phyloP scores from a whole-genome alignment of 495 filamentous ascomycete species.

The Penicillium verhagenii region DNA sequence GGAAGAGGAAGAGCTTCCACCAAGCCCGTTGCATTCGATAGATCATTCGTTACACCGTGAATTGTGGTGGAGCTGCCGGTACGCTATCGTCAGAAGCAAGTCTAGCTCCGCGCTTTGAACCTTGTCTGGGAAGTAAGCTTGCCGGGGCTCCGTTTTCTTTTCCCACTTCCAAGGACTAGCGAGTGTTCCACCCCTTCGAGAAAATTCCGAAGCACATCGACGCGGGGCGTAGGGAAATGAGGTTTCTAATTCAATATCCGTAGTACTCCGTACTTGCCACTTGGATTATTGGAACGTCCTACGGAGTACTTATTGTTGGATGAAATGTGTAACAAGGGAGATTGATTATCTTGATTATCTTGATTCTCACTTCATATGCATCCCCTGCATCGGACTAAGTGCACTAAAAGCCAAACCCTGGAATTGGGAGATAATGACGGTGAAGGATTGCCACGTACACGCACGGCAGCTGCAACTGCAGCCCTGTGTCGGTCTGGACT shows the following conservation, averaged over 20 bases:
- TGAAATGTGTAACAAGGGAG: neutral
- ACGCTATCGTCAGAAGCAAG: neutral
- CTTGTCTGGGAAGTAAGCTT: conserved; percentile 13
- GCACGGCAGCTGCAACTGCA: neutral
- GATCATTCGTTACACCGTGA: neutral
- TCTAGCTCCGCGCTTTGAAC: conserved; percentile 14
- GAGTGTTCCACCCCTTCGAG: conserved; percentile 27
- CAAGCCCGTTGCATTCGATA: neutral
- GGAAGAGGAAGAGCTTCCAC: neutral
- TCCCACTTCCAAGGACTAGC: conserved; percentile 2
- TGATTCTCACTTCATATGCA: too few relatives aligned
- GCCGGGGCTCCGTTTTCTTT: conserved; percentile 7
- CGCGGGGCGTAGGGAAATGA: conserved; percentile 13
- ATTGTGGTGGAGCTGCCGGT: neutral
- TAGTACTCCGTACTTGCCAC: too few relatives aligned
- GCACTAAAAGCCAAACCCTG: neutral
- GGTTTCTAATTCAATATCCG: neutral
- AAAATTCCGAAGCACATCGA: conserved; percentile 27
- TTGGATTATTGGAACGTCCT: too few relatives aligned
- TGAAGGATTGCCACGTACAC: conserved; percentile 2
- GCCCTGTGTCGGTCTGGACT: neutral
- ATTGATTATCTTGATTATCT: neutral
- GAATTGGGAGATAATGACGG: neutral
- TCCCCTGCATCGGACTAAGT: conserved; percentile 8
- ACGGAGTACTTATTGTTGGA: too few relatives aligned